Conservation (phyloP, 2,329 filamentous ascomycete genomes). For the Aschersonia sp. region DNA sequence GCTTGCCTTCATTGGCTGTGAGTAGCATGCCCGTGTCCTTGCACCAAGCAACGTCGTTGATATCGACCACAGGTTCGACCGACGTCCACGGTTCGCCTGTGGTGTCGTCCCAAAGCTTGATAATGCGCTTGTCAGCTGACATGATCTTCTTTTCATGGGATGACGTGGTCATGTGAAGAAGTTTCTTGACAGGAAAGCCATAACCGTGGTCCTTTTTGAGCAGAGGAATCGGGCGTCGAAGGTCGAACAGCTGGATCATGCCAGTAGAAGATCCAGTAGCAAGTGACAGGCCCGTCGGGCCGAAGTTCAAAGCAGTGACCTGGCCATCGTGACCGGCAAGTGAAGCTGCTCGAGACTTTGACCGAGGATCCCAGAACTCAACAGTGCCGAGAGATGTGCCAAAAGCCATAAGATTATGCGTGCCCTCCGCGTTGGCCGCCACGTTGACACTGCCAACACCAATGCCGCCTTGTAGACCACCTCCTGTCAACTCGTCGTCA, state of each 20-base stretch:
- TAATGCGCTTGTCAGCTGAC: conserved; percentile 86
- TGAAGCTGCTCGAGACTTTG: conserved; percentile 66
- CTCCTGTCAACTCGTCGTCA: conserved; percentile 58
- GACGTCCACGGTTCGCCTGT: conserved; percentile 87
- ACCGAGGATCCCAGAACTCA: conserved; percentile 90
- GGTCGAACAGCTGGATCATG: conserved; percentile 79
- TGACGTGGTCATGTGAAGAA: conserved; percentile 56
- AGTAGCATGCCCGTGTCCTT: conserved; percentile 88
- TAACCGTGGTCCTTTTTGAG: conserved; percentile 94
- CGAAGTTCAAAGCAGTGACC: conserved; percentile 80
- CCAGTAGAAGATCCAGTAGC: conserved; percentile 81
- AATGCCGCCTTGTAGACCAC: conserved; percentile 75
- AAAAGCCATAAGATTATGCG: conserved; percentile 83
- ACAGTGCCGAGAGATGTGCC: conserved; percentile 92
- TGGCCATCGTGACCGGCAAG: conserved; percentile 55
- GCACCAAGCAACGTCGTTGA: conserved; percentile 90
- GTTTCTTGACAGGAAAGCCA: conserved; percentile 78
- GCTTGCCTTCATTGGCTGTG: conserved; percentile 90
- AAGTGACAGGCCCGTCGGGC: conserved; percentile 67
- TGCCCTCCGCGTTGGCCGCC: conserved; percentile 73
- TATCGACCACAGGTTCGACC: conserved; percentile 84
- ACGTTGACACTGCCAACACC: conserved; percentile 76
- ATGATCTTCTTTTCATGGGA: conserved; percentile 77
- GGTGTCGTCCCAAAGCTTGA: conserved; percentile 87
- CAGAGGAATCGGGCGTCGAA: conserved; percentile 74